These are phyloP conservation scores for Leccinum variicolor DNA, from an alignment of 768 basidiomycete genomes.

Conservation along the genomic window DNA sequence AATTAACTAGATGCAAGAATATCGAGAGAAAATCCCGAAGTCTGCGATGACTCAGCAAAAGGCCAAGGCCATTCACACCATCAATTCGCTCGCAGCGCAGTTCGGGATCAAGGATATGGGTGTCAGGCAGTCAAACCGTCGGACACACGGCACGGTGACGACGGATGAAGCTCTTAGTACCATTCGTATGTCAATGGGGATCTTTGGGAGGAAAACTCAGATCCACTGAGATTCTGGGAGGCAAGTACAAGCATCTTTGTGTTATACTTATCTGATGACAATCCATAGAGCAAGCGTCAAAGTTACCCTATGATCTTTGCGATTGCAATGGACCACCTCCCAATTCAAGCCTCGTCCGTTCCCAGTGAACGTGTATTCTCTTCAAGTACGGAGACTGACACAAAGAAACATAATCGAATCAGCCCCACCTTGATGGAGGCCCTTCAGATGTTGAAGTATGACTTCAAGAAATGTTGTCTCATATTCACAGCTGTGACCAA, in stretches of 20 bases:
- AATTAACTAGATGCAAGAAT: no score
- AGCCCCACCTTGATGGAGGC: no score
- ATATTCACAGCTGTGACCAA: not conserved
- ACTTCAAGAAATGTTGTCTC: not conserved
- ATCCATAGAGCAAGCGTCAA: not conserved
- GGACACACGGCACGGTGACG: no score
- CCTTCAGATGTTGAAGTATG: not conserved
- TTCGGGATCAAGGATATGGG: no score
- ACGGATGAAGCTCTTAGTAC: not conserved
- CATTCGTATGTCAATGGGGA: not conserved
- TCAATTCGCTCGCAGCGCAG: no score
- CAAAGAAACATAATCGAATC: no score
- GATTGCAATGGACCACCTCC: not conserved
- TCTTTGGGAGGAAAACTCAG: not conserved
- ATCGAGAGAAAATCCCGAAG: no score
- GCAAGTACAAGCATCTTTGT: not conserved
- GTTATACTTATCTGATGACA: not conserved
- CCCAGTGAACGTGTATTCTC: not conserved
- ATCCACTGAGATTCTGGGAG: not conserved
- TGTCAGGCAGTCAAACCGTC: no score
- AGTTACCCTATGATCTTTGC: not conserved
- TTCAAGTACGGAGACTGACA: no score
- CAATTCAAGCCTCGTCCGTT: not conserved
- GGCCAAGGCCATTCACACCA: no score
- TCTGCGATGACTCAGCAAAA: no score